Base-by-base conservation (phyloP, 2,329 filamentous ascomycete species). In the Monosporascus sp. region DNA sequence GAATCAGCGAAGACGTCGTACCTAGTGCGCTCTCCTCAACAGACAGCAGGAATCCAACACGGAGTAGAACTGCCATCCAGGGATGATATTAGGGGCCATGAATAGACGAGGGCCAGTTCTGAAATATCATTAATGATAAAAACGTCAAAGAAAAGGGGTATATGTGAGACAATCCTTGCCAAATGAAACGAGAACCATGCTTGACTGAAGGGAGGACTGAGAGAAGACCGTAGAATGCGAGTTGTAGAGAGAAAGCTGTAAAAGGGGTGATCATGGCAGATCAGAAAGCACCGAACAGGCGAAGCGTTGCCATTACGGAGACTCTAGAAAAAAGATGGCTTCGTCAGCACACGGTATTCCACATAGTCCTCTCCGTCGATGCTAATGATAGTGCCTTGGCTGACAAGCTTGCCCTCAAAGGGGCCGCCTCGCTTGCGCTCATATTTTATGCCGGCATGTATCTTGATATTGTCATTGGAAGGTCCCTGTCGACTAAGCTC, bases 331-430 rank as follows among this genome's bases (percentile, higher is more conserved):
- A 85, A 85, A 0, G 75, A 78, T 0, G 82, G 81, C 68, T 84
- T 85, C 1, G 80, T 84, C 25, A 87, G 74, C 1, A 87, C 81
- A 2, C 83, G 77, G 58, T 86, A 86, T 64, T 86, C 83, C 37
- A 87, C 82, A 55, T 83, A 87, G 57, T 86, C 83, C 63, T 86
- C 83, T 22, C 82, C 83, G 54, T 86, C 82, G 54, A 87, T 86
- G 47, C 72, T 84, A 60, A 86, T 77, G 22, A 86, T 81, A 9
- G 77, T 78, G 5, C 82, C 80, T 55, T 81, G 76, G 47, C 80
- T 83, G 31, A 84, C 82, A n/a, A 85, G 75, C 63, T 84, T 84
- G 24, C 82, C 83, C 56, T 77, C 72, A 54, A 86, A 85, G 0
- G 82, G 81, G 0, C 83, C 83, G 4, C 69, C 82, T 35, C 75